These are phyloP conservation scores for Telopea speciosissima DNA, from an alignment of 177 flowering plant genomes.

Conservation along the genomic window DNA sequence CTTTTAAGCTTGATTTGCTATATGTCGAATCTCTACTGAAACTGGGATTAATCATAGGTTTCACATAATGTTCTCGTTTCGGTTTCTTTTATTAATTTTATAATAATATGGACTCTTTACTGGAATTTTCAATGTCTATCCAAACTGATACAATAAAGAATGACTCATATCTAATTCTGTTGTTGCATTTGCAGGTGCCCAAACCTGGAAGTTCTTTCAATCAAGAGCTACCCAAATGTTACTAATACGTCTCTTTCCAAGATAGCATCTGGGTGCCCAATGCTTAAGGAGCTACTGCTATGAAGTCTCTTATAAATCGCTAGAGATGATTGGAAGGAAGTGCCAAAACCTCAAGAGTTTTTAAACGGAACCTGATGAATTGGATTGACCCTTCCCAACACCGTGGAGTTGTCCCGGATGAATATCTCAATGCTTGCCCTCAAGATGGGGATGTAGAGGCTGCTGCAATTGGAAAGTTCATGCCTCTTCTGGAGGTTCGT, in stretches of 20 bases:
- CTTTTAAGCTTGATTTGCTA: no score
- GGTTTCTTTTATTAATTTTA: background rate
- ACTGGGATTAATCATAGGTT: no score
- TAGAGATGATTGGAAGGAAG: conserved; percentile 49
- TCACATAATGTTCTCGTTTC: background rate
- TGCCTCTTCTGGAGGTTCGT: conserved; percentile 60
- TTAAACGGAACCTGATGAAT: conserved; percentile 72
- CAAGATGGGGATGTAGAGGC: conserved; percentile 80
- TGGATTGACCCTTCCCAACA: conserved; percentile 77
- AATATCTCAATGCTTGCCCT: conserved; percentile 72
- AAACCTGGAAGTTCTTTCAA: conserved; percentile 63
- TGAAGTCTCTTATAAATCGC: conserved; percentile 63
- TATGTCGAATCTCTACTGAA: no score
- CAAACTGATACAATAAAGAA: background rate
- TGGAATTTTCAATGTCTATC: background rate
- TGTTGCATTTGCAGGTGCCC: conserved; percentile 53
- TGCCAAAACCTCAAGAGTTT: conserved; percentile 52
- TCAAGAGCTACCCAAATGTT: conserved; percentile 68
- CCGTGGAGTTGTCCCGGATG: conserved; percentile 57
- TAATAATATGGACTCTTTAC: background rate
- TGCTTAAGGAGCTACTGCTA: conserved; percentile 73
- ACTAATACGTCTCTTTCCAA: conserved; percentile 48
- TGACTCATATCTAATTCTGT: background rate
- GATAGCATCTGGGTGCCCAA: conserved; percentile 48
- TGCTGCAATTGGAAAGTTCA: conserved; percentile 46